A percentile compares a stretch with the other conserved stretches of the same genome.
Evolutionary conservation across 73 alveolate genomes (phyloP).

Genomic region (Tetrahymena borealis): DNA sequence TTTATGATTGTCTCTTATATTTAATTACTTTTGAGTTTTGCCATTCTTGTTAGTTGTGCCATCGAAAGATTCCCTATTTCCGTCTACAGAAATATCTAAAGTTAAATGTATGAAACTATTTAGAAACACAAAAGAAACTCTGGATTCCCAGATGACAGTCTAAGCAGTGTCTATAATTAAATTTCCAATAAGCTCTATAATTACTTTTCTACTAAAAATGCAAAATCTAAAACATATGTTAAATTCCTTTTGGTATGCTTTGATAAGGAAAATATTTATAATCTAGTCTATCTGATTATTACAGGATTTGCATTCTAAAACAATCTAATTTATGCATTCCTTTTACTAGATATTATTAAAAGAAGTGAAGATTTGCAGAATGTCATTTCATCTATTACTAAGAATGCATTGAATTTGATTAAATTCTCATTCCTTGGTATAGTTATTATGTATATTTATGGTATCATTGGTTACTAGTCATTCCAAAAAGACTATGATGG

Average conservation of each 20-base stretch:
- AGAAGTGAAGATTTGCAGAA: slow-evolving; percentile 44
- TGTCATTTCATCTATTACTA: slow-evolving; percentile 27
- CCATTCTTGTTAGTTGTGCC: background rate
- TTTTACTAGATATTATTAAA: slow-evolving; percentile 19
- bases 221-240: background rate
- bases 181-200: background rate
- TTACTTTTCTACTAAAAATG: background rate
- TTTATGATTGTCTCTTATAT: background rate
- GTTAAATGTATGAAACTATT: background rate
- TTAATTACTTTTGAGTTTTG: background rate
- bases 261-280: background rate
- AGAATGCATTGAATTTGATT: slow-evolving; percentile 18
- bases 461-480: slow-evolving; percentile 7
- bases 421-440: slow-evolving; percentile 22
- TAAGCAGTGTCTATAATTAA: background rate
- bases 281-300: background rate
- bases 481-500: slow-evolving; percentile 1
- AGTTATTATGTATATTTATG: slow-evolving; percentile 13
- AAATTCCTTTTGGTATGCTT: background rate
- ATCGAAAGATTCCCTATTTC: background rate
- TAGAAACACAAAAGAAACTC: background rate
- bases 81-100: background rate
- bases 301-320: background rate
- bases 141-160: background rate
- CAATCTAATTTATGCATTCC: background rate